Percentiles rank a stretch among this genome's conserved stretches.
Evolutionary conservation across 1,284 basidiomycete genomes (phyloP).

Genomic region (Rhodotorula mucilaginosa): DNA sequence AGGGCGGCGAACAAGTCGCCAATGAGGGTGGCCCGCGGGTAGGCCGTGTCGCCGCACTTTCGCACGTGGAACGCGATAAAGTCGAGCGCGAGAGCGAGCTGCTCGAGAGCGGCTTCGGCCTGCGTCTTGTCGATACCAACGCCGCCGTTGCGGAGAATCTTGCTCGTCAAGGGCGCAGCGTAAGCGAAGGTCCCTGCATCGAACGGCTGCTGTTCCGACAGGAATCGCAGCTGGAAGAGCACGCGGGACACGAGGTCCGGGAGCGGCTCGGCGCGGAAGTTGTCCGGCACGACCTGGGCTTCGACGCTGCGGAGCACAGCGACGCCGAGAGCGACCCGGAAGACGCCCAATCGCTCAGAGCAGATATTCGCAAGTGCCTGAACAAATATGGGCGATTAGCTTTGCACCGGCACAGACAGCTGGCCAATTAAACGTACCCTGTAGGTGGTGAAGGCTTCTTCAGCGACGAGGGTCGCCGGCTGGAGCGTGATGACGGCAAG

Average conservation of each 20-base stretch:
- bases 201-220: conserved; percentile 78
- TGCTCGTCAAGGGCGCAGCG: conserved; percentile 70
- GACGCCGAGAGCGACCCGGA: conserved; percentile 70
- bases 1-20: conserved; percentile 73
- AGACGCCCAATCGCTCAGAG: conserved; percentile 67
- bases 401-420: too few relatives aligned
- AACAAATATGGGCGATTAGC: not conserved
- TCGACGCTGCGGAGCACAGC: conserved; percentile 72
- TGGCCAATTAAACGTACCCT: conserved; percentile 56
- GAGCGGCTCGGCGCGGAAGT: conserved; percentile 68
- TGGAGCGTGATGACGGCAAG: conserved; percentile 58
- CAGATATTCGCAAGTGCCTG: conserved; percentile 48
- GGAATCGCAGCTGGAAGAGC: conserved; percentile 76
- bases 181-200: conserved; percentile 83
- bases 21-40: conserved; percentile 71
- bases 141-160: conserved; percentile 69
- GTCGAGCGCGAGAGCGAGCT: conserved; percentile 78
- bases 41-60: conserved; percentile 63
- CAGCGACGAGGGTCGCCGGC: conserved; percentile 64
- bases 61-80: conserved; percentile 81
- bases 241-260: conserved; percentile 77
- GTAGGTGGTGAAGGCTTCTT: conserved; percentile 69
- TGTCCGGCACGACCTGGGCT: conserved; percentile 66
- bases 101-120: conserved; percentile 76
- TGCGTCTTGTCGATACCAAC: conserved; percentile 59